phyloP scores from a whole-genome alignment of 192 early-diverging fungal genomes.

The Mortierella hygrophila region DNA sequence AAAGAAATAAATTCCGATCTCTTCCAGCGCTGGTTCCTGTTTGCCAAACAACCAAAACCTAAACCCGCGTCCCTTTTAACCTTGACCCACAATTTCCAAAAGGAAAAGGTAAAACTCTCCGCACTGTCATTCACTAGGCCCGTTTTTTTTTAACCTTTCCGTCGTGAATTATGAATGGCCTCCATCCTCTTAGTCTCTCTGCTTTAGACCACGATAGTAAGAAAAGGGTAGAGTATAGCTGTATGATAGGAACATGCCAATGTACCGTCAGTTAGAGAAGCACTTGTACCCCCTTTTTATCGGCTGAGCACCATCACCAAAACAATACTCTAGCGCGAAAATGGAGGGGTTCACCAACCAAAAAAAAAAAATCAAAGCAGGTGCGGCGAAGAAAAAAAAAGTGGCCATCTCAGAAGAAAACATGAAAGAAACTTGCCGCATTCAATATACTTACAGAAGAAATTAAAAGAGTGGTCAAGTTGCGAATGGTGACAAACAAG shows the following conservation, averaged over 20 bases:
- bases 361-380: too few species aligned
- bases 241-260: too few species aligned
- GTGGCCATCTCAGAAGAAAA: not conserved
- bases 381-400: too few species aligned
- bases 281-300: too few species aligned
- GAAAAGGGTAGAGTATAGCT: too few species aligned
- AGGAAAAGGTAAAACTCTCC: not conserved
- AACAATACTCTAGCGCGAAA: too few species aligned
- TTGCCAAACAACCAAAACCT: not conserved
- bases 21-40: not conserved
- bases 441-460: conserved; percentile 29
- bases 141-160: not conserved
- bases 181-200: too few species aligned
- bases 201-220: too few species aligned
- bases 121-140: not conserved
- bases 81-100: not conserved
- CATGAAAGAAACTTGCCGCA: not conserved
- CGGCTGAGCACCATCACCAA: too few species aligned
- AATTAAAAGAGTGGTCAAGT: conserved; percentile 39
- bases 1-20: not conserved
- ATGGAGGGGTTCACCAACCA: too few species aligned
- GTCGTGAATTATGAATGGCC: too few species aligned
- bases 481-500: conserved; percentile 42
- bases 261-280: too few species aligned
- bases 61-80: not conserved